phyloP scores from a whole-genome alignment of 768 basidiomycete genomes.

The Tulasnella sp. region DNA sequence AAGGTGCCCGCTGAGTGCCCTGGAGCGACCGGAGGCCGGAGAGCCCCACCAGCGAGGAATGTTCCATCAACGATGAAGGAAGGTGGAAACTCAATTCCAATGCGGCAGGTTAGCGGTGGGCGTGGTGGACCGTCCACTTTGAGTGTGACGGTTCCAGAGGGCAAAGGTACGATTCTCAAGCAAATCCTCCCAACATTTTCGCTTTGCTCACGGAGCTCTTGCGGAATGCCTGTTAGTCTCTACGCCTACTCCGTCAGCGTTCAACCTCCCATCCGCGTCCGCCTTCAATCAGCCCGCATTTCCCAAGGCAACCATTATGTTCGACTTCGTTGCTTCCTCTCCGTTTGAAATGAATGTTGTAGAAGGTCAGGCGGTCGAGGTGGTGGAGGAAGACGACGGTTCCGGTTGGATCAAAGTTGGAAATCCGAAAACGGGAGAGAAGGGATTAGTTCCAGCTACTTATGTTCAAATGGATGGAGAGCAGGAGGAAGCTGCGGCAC shows the following conservation, averaged over 20 bases:
- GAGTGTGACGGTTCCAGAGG: neutral
- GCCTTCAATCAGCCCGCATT: neutral
- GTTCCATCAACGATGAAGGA: neutral
- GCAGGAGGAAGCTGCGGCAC: neutral
- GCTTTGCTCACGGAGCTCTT: neutral
- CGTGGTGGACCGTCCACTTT: neutral
- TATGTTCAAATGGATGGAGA: conserved; percentile 58
- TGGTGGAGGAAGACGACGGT: conserved; percentile 81
- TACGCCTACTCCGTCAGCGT: conserved; percentile 60
- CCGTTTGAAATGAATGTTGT: conserved; percentile 73
- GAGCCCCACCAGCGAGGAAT: conserved; percentile 12
- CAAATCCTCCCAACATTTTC: neutral
- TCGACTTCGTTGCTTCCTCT: conserved; percentile 73
- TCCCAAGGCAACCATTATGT: conserved; percentile 65
- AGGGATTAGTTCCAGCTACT: conserved; percentile 83
- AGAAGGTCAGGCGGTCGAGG: conserved; percentile 64
- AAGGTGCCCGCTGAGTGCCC: conserved; percentile 72
- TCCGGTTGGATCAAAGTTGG: conserved; percentile 84
- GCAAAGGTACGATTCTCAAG: neutral
- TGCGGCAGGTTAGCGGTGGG: neutral
- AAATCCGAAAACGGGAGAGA: conserved; percentile 54
- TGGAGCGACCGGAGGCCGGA: conserved; percentile 31
- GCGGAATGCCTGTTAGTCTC: neutral
- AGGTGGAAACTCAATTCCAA: neutral
- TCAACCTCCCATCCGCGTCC: conserved; percentile 40